Conservation (phyloP, 805 yeast genomes). For the Brettanomyces sp. region DNA sequence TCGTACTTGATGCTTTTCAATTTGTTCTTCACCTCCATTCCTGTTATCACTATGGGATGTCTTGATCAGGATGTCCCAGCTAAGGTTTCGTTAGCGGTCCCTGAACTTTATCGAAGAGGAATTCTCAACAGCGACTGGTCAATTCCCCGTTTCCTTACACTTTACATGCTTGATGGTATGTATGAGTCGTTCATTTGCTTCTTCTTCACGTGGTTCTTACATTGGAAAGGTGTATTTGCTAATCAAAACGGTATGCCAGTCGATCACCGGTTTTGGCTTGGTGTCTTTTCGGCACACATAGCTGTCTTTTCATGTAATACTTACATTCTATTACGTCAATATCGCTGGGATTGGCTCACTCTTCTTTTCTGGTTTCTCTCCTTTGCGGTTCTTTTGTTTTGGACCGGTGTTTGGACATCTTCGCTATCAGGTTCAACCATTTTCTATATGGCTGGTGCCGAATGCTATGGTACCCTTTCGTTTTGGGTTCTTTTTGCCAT, state of each 20-base stretch:
- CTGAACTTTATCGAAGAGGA: conserved; percentile 63
- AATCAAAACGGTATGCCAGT: conserved; percentile 39
- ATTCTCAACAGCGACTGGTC: conserved; percentile 58
- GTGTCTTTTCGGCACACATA: conserved; percentile 50
- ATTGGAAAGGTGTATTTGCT: conserved; percentile 34
- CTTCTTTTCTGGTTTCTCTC: conserved; percentile 44
- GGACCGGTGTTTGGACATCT: conserved; percentile 77
- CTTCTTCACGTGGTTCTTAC: conserved; percentile 57
- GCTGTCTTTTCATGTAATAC: conserved; percentile 57
- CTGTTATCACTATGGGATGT: conserved; percentile 64
- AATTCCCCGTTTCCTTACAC: conserved; percentile 40
- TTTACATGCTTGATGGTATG: conserved; percentile 60
- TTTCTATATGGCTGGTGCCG: conserved; percentile 56
- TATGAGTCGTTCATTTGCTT: conserved; percentile 65
- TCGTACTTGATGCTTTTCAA: conserved; percentile 73
- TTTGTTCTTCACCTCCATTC: conserved; percentile 72
- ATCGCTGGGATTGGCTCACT: conserved; percentile 72
- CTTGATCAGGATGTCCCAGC: conserved; percentile 72
- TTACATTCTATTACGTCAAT: conserved; percentile 59
- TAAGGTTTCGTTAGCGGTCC: conserved; percentile 54
- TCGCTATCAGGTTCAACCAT: conserved; percentile 34
- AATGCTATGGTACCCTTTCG: conserved; percentile 48
- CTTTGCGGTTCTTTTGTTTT: conserved; percentile 48
- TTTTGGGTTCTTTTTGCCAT: conserved; percentile 61
- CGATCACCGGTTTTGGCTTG: conserved; percentile 66